These are phyloP conservation scores for Reutealis trisperma DNA, from an alignment of 345 rosid species.

Conservation along the genomic window DNA sequence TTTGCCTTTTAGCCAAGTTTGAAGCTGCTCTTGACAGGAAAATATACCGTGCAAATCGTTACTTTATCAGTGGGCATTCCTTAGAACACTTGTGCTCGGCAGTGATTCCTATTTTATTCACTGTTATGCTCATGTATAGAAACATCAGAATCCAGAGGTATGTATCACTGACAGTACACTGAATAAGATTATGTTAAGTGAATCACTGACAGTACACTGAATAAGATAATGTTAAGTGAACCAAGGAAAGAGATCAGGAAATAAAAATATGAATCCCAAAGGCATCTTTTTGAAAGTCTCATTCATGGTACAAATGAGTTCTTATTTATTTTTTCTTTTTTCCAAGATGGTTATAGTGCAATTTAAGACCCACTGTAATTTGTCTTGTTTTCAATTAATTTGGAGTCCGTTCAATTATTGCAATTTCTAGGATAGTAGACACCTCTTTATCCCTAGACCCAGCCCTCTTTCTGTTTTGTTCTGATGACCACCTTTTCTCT, in stretches of 20 bases:
- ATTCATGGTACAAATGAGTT: not conserved
- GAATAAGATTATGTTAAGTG: not conserved
- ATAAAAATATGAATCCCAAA: not conserved
- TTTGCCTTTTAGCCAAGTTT: constrained; percentile 53
- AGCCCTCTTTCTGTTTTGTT: too few relatives aligned
- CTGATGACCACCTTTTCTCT: not conserved
- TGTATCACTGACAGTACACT: not conserved
- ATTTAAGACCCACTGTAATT: not conserved
- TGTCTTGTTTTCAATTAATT: not conserved
- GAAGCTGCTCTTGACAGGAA: constrained; percentile 64
- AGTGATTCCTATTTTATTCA: constrained; percentile 48
- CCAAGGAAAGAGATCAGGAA: not conserved
- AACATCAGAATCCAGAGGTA: constrained; percentile 67
- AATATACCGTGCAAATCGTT: constrained; percentile 55
- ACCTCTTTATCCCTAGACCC: not conserved
- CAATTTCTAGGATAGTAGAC: not conserved
- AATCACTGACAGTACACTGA: not conserved
- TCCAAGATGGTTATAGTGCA: not conserved
- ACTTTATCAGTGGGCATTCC: constrained; percentile 76
- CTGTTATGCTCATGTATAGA: constrained; percentile 74
- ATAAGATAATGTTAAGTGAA: not conserved
- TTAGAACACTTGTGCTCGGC: constrained; percentile 72
- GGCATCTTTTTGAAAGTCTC: not conserved
- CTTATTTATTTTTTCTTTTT: not conserved
- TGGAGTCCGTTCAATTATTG: not conserved